phyloP scores from a whole-genome alignment of 2,329 filamentous ascomycete genomes.

The Exophiala alcalophila region DNA sequence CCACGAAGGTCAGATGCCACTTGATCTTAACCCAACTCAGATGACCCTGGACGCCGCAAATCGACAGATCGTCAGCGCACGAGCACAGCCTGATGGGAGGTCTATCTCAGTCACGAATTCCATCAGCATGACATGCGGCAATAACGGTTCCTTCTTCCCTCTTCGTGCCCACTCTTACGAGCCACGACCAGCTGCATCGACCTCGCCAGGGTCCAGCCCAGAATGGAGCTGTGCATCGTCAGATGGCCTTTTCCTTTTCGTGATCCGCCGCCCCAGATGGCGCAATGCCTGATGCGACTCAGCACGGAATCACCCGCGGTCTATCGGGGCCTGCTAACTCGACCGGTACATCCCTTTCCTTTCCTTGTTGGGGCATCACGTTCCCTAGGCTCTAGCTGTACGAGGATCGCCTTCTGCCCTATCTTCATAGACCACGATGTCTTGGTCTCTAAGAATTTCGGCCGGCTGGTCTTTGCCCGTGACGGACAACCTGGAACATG shows the following conservation, averaged over 20 bases:
- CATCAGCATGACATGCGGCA: constrained; percentile 9
- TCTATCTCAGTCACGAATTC: neutral
- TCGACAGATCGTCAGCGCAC: constrained; percentile 10
- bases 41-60: too few species aligned
- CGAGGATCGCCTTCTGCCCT: neutral
- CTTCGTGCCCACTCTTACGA: too few species aligned
- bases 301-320: constrained; percentile 27
- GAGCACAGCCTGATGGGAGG: neutral
- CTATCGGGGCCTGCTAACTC: constrained; percentile 9
- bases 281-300: constrained; percentile 26
- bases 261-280: constrained; percentile 25
- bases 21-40: neutral
- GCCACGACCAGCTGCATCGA: constrained; percentile 22
- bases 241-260: constrained; percentile 17
- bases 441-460: too few species aligned
- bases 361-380: constrained; percentile 8
- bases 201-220: constrained; percentile 24
- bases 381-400: constrained; percentile 2
- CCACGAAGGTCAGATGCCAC: too few species aligned
- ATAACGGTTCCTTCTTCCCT: too few species aligned
- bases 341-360: constrained; percentile 1
- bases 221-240: constrained; percentile 23
- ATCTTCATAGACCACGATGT: too few species aligned
- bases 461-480: too few species aligned
- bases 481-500: neutral